phyloP scores from a whole-genome alignment of 805 yeast species.

The Monosporozyma aerobia region DNA sequence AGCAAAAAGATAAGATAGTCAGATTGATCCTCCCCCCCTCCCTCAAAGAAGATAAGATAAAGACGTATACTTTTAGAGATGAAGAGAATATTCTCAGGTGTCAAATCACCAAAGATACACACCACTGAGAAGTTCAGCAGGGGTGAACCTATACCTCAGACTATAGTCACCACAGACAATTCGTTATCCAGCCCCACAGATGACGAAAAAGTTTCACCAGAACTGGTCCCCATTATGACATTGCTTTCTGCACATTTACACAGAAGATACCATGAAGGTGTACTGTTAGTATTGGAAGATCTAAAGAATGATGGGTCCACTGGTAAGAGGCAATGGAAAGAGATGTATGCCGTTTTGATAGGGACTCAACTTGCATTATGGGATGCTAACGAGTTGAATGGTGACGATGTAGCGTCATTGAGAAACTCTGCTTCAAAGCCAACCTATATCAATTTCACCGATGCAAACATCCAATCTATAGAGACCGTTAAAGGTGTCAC shows the following conservation, averaged over 20 bases:
- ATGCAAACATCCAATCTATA: constrained; percentile 74
- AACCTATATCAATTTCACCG: constrained; percentile 81
- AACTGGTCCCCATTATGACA: constrained; percentile 59
- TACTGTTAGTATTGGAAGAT: constrained; percentile 64
- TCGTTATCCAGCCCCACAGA: neutral
- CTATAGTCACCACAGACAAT: neutral
- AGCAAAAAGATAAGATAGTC: neutral
- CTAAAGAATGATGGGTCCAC: constrained; percentile 81
- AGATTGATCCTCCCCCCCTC: no score
- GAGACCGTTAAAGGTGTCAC: constrained; percentile 57
- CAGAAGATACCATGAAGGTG: constrained; percentile 68
- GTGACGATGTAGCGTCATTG: constrained; percentile 34
- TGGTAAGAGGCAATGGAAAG: constrained; percentile 76
- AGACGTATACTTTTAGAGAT: constrained; percentile 4
- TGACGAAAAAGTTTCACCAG: constrained; percentile 28
- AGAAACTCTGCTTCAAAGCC: constrained; percentile 64
- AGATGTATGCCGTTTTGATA: constrained; percentile 82
- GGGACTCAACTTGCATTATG: constrained; percentile 91
- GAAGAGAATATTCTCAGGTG: constrained; percentile 23
- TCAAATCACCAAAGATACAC: constrained; percentile 4
- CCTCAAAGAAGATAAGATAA: neutral
- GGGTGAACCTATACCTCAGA: neutral
- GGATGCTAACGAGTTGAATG: constrained; percentile 63
- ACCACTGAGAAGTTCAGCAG: neutral
- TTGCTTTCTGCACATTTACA: constrained; percentile 64